Conservation (phyloP, 1,284 basidiomycete species). For the Crucibulum cyathiforme region DNA sequence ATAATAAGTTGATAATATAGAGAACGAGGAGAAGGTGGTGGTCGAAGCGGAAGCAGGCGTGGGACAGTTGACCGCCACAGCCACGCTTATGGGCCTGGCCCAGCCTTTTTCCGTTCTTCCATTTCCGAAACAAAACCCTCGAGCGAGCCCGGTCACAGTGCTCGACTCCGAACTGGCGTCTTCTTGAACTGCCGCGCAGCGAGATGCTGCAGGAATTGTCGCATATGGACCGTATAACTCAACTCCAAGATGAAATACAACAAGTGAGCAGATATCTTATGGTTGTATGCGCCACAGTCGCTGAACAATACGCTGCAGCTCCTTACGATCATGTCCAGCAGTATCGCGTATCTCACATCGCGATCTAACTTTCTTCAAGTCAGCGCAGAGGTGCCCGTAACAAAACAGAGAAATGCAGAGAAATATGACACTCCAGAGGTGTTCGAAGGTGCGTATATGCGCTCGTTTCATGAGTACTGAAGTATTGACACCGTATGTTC, state of each 20-base stretch:
- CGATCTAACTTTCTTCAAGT: slow-evolving; percentile 77
- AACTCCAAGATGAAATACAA: slow-evolving; percentile 87
- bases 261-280: slow-evolving; percentile 48
- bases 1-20: background rate
- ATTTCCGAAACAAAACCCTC: too few species aligned
- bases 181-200: slow-evolving; percentile 38
- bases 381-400: slow-evolving; percentile 74
- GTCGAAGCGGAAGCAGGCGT: slow-evolving; percentile 2
- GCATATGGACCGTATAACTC: slow-evolving; percentile 88
- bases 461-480: background rate
- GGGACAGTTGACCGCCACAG: background rate
- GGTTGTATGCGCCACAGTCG: background rate
- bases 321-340: slow-evolving; percentile 82
- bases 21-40: slow-evolving; percentile 6
- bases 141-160: too few species aligned
- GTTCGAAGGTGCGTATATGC: slow-evolving; percentile 56
- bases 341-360: slow-evolving; percentile 75
- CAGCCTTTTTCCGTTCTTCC: too few species aligned
- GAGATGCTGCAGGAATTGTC: slow-evolving; percentile 87
- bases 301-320: slow-evolving; percentile 49
- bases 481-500: background rate
- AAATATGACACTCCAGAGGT: slow-evolving; percentile 74
- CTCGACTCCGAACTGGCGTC: too few species aligned
- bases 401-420: slow-evolving; percentile 72
- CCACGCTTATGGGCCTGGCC: too few species aligned